Evolutionary conservation across 1,284 basidiomycete genomes (phyloP).

Genomic region (Malassezia brasiliensis): DNA sequence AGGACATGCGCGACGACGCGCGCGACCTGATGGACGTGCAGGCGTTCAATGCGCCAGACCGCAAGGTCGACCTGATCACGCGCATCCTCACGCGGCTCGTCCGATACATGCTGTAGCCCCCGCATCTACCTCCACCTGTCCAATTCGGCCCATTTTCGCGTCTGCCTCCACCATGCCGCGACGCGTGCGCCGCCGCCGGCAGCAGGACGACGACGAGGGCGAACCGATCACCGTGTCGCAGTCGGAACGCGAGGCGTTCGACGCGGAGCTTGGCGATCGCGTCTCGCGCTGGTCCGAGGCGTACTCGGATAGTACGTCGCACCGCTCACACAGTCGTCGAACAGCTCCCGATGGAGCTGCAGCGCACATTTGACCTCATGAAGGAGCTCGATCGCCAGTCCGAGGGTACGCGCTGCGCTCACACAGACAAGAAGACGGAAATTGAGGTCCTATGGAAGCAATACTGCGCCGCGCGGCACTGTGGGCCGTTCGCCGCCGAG

Average conservation of each 20-base stretch:
- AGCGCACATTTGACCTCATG: slow-evolving; percentile 67
- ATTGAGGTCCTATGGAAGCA: slow-evolving; percentile 7
- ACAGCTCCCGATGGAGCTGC: slow-evolving; percentile 71
- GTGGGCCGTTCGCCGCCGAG: background rate
- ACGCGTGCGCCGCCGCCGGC: slow-evolving; percentile 1
- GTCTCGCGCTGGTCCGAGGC: slow-evolving; percentile 38
- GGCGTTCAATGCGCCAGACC: slow-evolving; percentile 53
- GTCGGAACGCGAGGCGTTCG: slow-evolving; percentile 4
- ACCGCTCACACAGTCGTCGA: slow-evolving; percentile 58
- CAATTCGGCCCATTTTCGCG: background rate
- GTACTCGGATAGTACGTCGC: slow-evolving; percentile 32
- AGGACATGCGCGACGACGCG: slow-evolving; percentile 50
- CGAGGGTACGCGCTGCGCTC: background rate
- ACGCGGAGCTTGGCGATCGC: slow-evolving; percentile 24
- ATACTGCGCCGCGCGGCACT: background rate
- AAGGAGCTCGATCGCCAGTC: slow-evolving; percentile 61
- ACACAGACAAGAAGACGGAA: background rate
- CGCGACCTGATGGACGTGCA: slow-evolving; percentile 50
- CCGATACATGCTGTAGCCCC: slow-evolving; percentile 29
- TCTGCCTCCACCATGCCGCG: slow-evolving; percentile 1
- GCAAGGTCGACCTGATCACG: slow-evolving; percentile 60
- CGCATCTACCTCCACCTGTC: background rate
- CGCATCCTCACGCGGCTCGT: slow-evolving; percentile 36
- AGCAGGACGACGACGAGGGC: slow-evolving; percentile 7
- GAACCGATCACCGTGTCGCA: slow-evolving; percentile 1